These are phyloP conservation scores for Kwoniella dendrophila DNA, from an alignment of 768 basidiomycete genomes.

Conservation along the genomic window DNA sequence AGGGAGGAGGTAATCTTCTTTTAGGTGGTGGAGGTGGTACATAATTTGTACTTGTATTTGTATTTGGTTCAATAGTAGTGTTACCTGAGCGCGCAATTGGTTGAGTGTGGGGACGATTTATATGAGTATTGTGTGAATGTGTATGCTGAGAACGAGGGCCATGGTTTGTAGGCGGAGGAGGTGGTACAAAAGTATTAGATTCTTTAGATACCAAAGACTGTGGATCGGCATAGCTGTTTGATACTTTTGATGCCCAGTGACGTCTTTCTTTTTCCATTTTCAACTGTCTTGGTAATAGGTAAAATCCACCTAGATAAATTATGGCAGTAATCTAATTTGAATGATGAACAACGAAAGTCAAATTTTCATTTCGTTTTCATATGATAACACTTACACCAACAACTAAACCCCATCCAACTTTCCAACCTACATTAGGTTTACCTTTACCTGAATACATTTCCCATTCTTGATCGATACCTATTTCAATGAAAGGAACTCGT, in stretches of 20 bases:
- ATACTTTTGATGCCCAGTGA: conserved; percentile 11
- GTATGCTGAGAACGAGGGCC: not conserved
- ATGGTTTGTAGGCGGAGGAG: not conserved
- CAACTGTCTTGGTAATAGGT: conserved; percentile 23
- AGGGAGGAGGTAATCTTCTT: conserved; percentile 17
- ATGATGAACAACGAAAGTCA: not conserved
- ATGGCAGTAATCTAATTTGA: conserved; percentile 16
- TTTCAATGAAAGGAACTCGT: not conserved
- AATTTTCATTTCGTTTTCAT: not conserved
- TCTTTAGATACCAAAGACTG: not conserved
- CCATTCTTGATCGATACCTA: conserved; percentile 60
- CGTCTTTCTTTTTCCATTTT: conserved; percentile 16
- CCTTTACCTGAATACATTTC: conserved; percentile 59
- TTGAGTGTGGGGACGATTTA: too few relatives aligned
- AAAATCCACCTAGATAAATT: conserved; percentile 19
- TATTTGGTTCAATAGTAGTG: too few relatives aligned
- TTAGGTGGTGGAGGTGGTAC: conserved; percentile 10
- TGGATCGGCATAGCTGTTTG: not conserved
- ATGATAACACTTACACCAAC: conserved; percentile 31
- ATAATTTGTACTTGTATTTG: not conserved
- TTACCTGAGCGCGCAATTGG: too few relatives aligned
- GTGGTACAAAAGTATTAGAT: not conserved
- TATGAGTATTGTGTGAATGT: not conserved
- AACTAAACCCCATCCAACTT: conserved; percentile 40
- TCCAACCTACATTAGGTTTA: conserved; percentile 45